Evolutionary conservation across 768 basidiomycete species (phyloP).

Genomic region (Guyanaporus albipodus): DNA sequence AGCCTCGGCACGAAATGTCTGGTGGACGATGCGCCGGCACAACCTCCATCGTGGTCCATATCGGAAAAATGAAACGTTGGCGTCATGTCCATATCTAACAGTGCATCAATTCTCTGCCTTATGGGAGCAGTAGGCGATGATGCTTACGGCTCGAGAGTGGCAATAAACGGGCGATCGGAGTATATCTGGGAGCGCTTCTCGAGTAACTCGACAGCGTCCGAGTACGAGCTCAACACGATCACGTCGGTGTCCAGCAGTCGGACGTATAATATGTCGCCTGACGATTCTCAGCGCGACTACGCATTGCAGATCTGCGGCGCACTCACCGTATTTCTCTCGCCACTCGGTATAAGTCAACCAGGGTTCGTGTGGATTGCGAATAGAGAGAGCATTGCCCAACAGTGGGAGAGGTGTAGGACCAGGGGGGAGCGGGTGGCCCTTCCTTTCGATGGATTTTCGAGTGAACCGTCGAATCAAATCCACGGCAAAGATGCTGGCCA

Average conservation of each 20-base stretch:
- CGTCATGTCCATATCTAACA: background rate
- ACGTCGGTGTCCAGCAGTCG: conserved; percentile 3
- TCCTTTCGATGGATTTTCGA: background rate
- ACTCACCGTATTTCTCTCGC: conserved; percentile 5
- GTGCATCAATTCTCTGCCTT: background rate
- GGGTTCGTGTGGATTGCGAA: background rate
- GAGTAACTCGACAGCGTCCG: background rate
- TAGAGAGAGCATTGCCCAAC: conserved; percentile 4
- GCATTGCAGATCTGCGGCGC: background rate
- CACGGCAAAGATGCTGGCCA: background rate
- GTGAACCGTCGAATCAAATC: background rate
- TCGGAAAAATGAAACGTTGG: background rate
- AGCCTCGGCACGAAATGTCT: conserved; percentile 11
- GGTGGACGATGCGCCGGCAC: conserved; percentile 12
- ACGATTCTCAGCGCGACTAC: background rate
- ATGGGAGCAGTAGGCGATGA: background rate
- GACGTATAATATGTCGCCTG: conserved; percentile 5
- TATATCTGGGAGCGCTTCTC: conserved; percentile 11
- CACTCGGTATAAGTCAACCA: conserved; percentile 6
- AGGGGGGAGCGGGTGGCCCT: conserved; percentile 3
- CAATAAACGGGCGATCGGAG: conserved; percentile 8
- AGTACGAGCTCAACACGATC: conserved; percentile 2
- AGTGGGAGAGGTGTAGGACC: conserved; percentile 5
- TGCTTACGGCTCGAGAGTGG: background rate
- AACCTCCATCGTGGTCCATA: conserved; percentile 8